Conservation (phyloP, 2,329 filamentous ascomycete species). For the Atkinsonella texensis region DNA sequence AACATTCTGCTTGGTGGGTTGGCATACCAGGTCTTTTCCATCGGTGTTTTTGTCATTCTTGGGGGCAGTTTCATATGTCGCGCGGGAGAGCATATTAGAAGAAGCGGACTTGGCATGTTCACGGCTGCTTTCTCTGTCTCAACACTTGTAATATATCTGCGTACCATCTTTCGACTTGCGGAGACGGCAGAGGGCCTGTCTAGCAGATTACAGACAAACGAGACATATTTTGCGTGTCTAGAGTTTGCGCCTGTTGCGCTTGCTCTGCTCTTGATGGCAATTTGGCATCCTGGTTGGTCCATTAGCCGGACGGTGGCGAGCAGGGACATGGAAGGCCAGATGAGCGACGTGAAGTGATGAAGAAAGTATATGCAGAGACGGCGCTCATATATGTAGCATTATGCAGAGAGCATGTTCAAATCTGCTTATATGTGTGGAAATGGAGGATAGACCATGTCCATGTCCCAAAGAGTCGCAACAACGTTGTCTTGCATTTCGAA, state of each 20-base stretch:
- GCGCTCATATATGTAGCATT: too few species aligned
- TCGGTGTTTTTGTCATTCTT: constrained; percentile 35
- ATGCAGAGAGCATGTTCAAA: too few species aligned
- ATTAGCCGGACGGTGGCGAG: neutral
- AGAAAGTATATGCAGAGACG: neutral
- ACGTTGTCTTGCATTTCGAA: too few species aligned
- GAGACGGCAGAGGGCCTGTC: constrained; percentile 39
- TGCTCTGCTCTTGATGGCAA: constrained; percentile 31
- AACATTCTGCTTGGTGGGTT: constrained; percentile 43
- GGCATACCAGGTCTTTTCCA: constrained; percentile 40
- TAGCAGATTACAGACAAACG: constrained; percentile 32
- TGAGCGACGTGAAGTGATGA: neutral
- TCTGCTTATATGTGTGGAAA: too few species aligned
- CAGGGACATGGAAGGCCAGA: neutral
- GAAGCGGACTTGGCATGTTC: constrained; percentile 25
- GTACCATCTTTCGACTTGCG: constrained; percentile 40
- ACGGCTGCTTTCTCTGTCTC: constrained; percentile 28
- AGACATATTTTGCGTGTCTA: constrained; percentile 40
- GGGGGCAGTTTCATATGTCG: constrained; percentile 21
- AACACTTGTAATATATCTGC: constrained; percentile 37
- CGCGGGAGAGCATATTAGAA: neutral
- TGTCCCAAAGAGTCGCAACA: too few species aligned
- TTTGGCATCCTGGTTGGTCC: constrained; percentile 18
- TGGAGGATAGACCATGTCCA: too few species aligned
- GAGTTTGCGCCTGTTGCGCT: constrained; percentile 43